Evolutionary conservation across 169 alveolate genomes (phyloP).

Genomic region (Plasmodium yoelii): DNA sequence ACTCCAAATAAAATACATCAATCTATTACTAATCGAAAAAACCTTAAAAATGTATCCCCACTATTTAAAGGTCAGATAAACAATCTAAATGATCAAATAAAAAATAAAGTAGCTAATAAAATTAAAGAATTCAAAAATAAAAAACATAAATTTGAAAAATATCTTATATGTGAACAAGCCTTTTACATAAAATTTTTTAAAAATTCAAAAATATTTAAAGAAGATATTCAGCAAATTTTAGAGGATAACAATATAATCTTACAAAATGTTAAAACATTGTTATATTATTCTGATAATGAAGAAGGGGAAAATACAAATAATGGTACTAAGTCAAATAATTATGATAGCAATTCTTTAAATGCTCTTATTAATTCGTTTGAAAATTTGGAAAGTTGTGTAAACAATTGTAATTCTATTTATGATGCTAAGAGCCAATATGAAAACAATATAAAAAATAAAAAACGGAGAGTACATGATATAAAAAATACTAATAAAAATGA

Average conservation of each 20-base stretch:
- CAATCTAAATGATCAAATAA: slow-evolving; percentile 1
- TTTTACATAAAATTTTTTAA: slow-evolving; percentile 22
- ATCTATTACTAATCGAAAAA: slow-evolving; percentile 12
- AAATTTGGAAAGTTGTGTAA: no score
- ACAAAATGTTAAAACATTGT: slow-evolving; percentile 22
- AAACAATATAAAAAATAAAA: neutral
- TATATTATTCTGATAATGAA: slow-evolving; percentile 1
- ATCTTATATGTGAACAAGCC: slow-evolving; percentile 54
- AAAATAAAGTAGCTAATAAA: slow-evolving; percentile 45
- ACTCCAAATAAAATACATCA: slow-evolving; percentile 42
- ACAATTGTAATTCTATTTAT: no score
- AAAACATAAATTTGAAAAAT: slow-evolving; percentile 40
- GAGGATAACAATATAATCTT: slow-evolving; percentile 27
- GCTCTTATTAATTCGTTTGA: no score
- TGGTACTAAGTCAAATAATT: no score
- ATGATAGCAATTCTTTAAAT: no score
- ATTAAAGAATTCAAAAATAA: slow-evolving; percentile 45
- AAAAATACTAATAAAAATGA: neutral
- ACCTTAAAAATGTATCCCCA: neutral
- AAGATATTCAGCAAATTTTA: slow-evolving; percentile 11
- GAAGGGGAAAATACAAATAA: neutral
- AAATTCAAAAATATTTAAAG: slow-evolving; percentile 19
- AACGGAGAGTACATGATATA: neutral
- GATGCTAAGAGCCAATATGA: neutral
- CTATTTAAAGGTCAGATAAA: slow-evolving; percentile 7